A percentile compares a stretch with the other conserved stretches of the same genome.
These are phyloP conservation scores for Pholiota conissans DNA, from an alignment of 768 basidiomycete genomes.

Conservation along the genomic window DNA sequence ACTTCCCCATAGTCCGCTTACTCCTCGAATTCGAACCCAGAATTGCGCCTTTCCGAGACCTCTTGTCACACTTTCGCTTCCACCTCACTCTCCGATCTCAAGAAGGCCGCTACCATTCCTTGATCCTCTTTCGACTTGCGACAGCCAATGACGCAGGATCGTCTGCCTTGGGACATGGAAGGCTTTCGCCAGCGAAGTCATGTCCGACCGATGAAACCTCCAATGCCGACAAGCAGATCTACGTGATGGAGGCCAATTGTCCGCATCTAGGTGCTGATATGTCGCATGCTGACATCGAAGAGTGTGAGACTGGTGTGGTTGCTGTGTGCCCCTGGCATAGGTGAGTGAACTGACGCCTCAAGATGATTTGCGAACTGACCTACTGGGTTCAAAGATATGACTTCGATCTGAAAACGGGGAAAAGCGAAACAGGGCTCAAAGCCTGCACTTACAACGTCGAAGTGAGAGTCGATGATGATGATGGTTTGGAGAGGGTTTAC, in stretches of 20 bases:
- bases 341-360: constrained; percentile 28
- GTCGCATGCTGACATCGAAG: constrained; percentile 80
- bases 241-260: constrained; percentile 80
- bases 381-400: constrained; percentile 52
- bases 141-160: constrained; percentile 21
- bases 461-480: constrained; percentile 38
- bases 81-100: constrained; percentile 60
- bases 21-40: constrained; percentile 26
- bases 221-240: constrained; percentile 46
- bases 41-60: constrained; percentile 40
- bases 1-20: not conserved
- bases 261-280: constrained; percentile 82
- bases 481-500: constrained; percentile 49
- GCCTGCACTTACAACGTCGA: constrained; percentile 69
- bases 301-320: constrained; percentile 55
- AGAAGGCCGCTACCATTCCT: constrained; percentile 56
- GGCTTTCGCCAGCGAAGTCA: not conserved
- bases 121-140: constrained; percentile 66
- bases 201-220: not conserved
- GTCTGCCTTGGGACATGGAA: not conserved
- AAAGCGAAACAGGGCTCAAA: constrained; percentile 66
- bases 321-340: constrained; percentile 80
- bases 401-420: constrained; percentile 68
- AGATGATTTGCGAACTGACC: not conserved
- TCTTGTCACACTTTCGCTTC: constrained; percentile 60